phyloP scores from a whole-genome alignment of 306 rosid species.

The Prunus mume region DNA sequence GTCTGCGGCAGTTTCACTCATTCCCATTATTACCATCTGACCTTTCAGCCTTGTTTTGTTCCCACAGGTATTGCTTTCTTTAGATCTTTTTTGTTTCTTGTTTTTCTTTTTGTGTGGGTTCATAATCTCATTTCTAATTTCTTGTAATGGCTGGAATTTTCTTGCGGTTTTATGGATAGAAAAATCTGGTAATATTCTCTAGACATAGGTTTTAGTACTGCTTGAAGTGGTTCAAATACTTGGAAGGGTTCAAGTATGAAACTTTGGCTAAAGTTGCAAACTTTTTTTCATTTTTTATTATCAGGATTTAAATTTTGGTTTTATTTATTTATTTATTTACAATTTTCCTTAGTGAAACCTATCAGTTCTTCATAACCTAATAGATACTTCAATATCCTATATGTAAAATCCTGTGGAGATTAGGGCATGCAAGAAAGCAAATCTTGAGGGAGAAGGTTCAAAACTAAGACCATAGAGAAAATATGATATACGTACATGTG shows the following conservation, averaged over 20 bases:
- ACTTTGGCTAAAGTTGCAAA: neutral
- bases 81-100: neutral
- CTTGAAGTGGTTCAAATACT: neutral
- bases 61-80: neutral
- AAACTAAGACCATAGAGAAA: neutral
- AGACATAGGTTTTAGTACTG: neutral
- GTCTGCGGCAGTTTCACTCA: neutral
- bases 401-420: neutral
- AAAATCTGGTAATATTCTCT: neutral
- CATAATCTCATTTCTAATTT: neutral
- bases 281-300: neutral
- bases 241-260: neutral
- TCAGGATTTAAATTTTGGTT: neutral
- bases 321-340: neutral
- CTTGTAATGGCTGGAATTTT: neutral
- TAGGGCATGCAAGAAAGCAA: neutral
- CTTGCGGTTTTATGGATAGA: neutral
- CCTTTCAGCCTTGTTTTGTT: neutral
- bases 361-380: neutral
- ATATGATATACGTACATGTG: neutral
- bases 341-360: neutral
- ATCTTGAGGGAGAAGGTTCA: neutral
- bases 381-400: neutral
- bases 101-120: neutral
- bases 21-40: neutral